phyloP scores from a whole-genome alignment of 176 grass and related monocot species.

The Musa schizocarpa region DNA sequence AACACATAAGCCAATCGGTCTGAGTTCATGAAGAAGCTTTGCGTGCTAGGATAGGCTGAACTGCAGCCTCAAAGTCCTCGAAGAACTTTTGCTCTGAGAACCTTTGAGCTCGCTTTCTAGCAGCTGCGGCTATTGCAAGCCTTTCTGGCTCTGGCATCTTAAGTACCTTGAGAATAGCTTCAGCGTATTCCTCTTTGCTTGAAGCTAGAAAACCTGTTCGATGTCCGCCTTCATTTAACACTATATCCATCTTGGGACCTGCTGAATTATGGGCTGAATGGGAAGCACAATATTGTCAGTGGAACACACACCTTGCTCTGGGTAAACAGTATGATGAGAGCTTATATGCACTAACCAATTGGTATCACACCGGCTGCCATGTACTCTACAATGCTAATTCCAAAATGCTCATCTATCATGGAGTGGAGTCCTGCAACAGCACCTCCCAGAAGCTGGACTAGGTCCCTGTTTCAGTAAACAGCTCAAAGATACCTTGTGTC shows the following conservation, averaged over 20 bases:
- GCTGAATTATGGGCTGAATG: conserved; percentile 77
- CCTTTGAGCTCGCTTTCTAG: conserved; percentile 65
- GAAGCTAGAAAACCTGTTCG: conserved; percentile 70
- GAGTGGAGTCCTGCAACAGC: conserved; percentile 79
- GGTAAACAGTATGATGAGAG: neutral
- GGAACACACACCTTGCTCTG: neutral
- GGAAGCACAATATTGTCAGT: neutral
- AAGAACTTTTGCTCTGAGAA: conserved; percentile 77
- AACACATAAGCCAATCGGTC: neutral
- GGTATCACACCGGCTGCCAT: conserved; percentile 96
- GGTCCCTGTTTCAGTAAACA: conserved; percentile 40
- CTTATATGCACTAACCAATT: conserved; percentile 45
- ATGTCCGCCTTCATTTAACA: conserved; percentile 57
- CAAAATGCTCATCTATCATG: conserved; percentile 96
- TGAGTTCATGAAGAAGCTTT: neutral
- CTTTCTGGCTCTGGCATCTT: conserved; percentile 57
- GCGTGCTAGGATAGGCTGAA: conserved; percentile 19
- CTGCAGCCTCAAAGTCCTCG: conserved; percentile 48
- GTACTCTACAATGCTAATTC: conserved; percentile 91
- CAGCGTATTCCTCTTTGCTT: conserved; percentile 52
- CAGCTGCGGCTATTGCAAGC: conserved; percentile 44
- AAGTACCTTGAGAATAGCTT: conserved; percentile 63
- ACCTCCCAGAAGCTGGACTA: conserved; percentile 66
- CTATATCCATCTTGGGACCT: conserved; percentile 92
- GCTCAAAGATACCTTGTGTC: neutral